These are phyloP conservation scores for Collybia sordida DNA, from an alignment of 768 basidiomycete species.

Conservation along the genomic window DNA sequence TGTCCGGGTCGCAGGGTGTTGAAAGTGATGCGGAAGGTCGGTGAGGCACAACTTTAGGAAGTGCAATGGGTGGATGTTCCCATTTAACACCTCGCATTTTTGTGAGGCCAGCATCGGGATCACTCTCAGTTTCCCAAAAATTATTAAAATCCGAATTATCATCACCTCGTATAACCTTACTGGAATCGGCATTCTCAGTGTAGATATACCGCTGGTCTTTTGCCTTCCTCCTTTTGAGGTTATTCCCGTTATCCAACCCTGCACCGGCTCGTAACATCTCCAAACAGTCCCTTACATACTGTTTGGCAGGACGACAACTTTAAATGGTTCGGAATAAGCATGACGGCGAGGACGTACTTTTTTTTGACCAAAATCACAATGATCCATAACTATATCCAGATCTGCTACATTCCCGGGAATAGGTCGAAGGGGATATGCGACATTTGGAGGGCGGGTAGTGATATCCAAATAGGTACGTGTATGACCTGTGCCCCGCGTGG, in stretches of 20 bases:
- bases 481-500: conserved; percentile 73
- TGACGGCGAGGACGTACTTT: conserved; percentile 47
- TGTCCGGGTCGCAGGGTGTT: conserved; percentile 76
- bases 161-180: conserved; percentile 16
- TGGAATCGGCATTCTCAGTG: conserved; percentile 51
- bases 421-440: conserved; percentile 88
- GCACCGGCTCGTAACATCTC: conserved; percentile 92
- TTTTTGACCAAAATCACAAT: conserved; percentile 85
- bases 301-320: conserved; percentile 10
- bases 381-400: conserved; percentile 85
- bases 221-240: conserved; percentile 70
- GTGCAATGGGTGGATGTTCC: conserved; percentile 51
- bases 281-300: conserved; percentile 98
- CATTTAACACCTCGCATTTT: conserved; percentile 63
- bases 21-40: conserved; percentile 56
- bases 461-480: conserved; percentile 78
- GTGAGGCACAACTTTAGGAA: conserved; percentile 52
- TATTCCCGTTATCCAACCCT: conserved; percentile 80
- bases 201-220: conserved; percentile 91
- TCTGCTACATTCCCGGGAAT: conserved; percentile 83
- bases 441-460: conserved; percentile 54
- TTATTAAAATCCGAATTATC: conserved; percentile 2
- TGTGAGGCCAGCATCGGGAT: conserved; percentile 53
- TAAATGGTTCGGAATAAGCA: conserved; percentile 1
- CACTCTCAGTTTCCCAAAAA: conserved; percentile 19